Base-by-base conservation (phyloP, 2,329 filamentous ascomycete genomes). In the Talaromyces sp. region DNA sequence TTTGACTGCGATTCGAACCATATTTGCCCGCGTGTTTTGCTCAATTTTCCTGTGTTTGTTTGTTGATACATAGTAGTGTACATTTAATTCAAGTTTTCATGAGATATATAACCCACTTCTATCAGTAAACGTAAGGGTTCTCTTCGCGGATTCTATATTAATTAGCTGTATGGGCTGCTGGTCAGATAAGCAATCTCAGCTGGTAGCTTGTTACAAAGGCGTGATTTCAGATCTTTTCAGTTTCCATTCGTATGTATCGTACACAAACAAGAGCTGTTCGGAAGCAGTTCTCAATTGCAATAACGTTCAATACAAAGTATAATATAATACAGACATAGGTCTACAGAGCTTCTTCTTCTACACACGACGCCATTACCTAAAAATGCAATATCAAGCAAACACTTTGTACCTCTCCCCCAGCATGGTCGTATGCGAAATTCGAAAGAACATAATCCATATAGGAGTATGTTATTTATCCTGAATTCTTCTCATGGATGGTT, bases 401-500 rank as follows among this genome's bases (percentile, higher is more conserved):
- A 39, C 11, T 3, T 14, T 22, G n/a, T 37, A n/a, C 49, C 27
- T 33, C 11, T 52, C 47, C 24, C n/a, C 27, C 24, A 10, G 22
- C 8, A 3, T n/a, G 37, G 33, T 56, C 33, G 52, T 22, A 22
- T 35, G 9, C n/a, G n/a, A 22, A 56, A 24, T 5, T 8, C 19
- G 10, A 22, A 47, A 47, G 19, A 47, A 47, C n/a, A 22, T 19
- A n/a, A 22, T 9, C 2, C n/a, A 14, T 37, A n/a, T 11, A 37
- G 11, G 16, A 16, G 31, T 8, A 50, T 64, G 19, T 39, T 52
- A 9, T 37, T 22, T 14, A 24, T 81, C 90, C 93, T 80, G 88
- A 84, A 71, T 88, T 90, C 86, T 93, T 94, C 85, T 96, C 92
- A 84, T 96, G 92, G 82, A 95, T 91, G 68, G 90, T 95, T 63